Base-by-base conservation (phyloP, 2,329 filamentous ascomycete genomes). In the Blumeria hordei region DNA sequence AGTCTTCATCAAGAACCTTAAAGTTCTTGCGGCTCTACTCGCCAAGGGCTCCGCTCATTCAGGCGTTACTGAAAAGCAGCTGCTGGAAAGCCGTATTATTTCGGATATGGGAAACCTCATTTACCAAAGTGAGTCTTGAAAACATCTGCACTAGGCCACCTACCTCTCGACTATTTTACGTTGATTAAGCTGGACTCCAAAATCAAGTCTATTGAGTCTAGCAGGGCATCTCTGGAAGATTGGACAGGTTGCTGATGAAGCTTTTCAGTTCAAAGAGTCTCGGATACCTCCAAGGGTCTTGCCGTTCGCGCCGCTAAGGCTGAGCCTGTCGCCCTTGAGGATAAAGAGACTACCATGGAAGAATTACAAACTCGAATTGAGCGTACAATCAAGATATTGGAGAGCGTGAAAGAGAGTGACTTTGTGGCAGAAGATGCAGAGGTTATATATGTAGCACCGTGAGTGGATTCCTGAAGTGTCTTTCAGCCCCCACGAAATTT, bases 101-200 rank as follows among this genome's bases (percentile, higher is more conserved):
- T 67, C 67, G 0, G 72, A 75, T 64, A 77, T 77, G 75, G 57
- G 63, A n/a, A 62, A 68, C 3, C 63, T 77, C 50, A 57, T 67
- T 56, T 74, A 67, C 65, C 75, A 78, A 60, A 56, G 58, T 59
- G 21, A 28, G 21, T 28, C 21, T 28, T 28, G 21, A 28, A 28
- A 28, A 28, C 4, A 28, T 28, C 21, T 28, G 21, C 21, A 28
- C 21, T 28, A 28, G 21, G 21, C 2, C 2, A 28, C 21, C 21
- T 28, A 28, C 21, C 21, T 28, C 21, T 28, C 21, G 4, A 28
- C 2, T 4, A 28, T 28, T 28, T 28, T 28, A 28, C 21, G 21
- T 28, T 28, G 4, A 28, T 28, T 2, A 28, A 28, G 21, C 21
- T 28, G 21, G 21, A 28, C 21, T 4, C 21, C 2, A 28, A 2